These are phyloP conservation scores for Pichia occidentalis DNA, from an alignment of 805 yeast genomes.

Conservation along the genomic window DNA sequence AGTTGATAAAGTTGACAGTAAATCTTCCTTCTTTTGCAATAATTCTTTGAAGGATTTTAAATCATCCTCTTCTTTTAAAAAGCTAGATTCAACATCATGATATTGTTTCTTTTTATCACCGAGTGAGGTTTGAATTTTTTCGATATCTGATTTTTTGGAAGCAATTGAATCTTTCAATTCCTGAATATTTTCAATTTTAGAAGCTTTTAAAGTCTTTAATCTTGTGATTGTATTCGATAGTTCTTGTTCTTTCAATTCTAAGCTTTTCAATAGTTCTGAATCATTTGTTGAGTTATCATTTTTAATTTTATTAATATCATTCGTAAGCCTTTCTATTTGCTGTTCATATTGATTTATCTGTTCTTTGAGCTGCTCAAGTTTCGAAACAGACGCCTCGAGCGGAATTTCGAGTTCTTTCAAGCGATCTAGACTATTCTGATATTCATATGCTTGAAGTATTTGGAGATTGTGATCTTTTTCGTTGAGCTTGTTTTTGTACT, in stretches of 20 bases:
- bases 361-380: slow-evolving; percentile 30
- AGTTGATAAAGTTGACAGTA: slow-evolving; percentile 73
- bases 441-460: slow-evolving; percentile 11
- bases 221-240: slow-evolving; percentile 62
- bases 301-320: slow-evolving; percentile 53
- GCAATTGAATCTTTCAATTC: slow-evolving; percentile 42
- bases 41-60: slow-evolving; percentile 41
- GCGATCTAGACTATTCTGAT: slow-evolving; percentile 29
- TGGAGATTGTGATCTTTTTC: slow-evolving; percentile 12
- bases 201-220: slow-evolving; percentile 53
- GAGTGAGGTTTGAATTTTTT: slow-evolving; percentile 26
- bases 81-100: slow-evolving; percentile 37
- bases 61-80: slow-evolving; percentile 36
- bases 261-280: slow-evolving; percentile 52
- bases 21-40: slow-evolving; percentile 61
- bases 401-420: slow-evolving; percentile 5
- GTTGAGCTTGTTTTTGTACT: slow-evolving; percentile 57
- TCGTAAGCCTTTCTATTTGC: slow-evolving; percentile 39
- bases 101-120: slow-evolving; percentile 9
- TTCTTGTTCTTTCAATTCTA: slow-evolving; percentile 52
- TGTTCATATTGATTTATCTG: slow-evolving; percentile 38
- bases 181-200: slow-evolving; percentile 47
- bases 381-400: neutral
- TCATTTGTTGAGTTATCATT: slow-evolving; percentile 46
- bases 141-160: slow-evolving; percentile 30